phyloP scores from a whole-genome alignment of 371 early-diverging fungal genomes.

The Rhizoclosmatium hyalinum region DNA sequence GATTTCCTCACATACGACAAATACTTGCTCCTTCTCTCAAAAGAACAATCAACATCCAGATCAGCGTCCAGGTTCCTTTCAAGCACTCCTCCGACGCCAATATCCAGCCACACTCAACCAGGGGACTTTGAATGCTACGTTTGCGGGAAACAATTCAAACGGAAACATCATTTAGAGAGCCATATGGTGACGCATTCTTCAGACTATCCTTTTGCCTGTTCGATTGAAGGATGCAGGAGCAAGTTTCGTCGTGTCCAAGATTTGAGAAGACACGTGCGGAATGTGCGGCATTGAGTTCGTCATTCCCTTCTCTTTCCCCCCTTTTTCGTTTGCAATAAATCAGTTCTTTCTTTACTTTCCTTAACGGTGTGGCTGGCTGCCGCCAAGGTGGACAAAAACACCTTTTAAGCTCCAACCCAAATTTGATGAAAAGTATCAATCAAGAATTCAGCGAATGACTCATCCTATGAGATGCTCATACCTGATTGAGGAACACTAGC shows the following conservation, averaged over 20 bases:
- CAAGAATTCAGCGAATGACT: too few species aligned
- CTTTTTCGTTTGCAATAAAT: neutral
- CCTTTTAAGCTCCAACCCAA: too few species aligned
- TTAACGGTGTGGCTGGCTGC: neutral
- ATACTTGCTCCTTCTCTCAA: neutral
- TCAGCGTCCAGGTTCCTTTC: neutral
- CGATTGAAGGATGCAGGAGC: neutral
- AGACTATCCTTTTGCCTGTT: constrained; percentile 3
- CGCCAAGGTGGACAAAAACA: too few species aligned
- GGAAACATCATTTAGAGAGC: neutral
- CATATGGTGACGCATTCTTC: constrained; percentile 13
- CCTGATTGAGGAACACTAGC: too few species aligned
- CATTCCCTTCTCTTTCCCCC: neutral
- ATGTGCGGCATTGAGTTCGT: constrained; percentile 9
- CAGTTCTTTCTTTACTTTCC: neutral
- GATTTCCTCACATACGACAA: neutral
- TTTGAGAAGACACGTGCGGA: constrained; percentile 8
- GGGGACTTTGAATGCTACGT: neutral
- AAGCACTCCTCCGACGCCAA: too few species aligned
- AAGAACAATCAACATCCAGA: neutral
- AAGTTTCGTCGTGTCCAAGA: constrained; percentile 18
- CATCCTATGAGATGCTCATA: too few species aligned
- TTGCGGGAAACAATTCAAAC: neutral
- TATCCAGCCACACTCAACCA: too few species aligned
- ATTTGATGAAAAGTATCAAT: too few species aligned